A percentile compares a stretch with the other conserved stretches of the same genome.
Conservation (phyloP, 345 rosid genomes). For the Anacardium occidentale region DNA sequence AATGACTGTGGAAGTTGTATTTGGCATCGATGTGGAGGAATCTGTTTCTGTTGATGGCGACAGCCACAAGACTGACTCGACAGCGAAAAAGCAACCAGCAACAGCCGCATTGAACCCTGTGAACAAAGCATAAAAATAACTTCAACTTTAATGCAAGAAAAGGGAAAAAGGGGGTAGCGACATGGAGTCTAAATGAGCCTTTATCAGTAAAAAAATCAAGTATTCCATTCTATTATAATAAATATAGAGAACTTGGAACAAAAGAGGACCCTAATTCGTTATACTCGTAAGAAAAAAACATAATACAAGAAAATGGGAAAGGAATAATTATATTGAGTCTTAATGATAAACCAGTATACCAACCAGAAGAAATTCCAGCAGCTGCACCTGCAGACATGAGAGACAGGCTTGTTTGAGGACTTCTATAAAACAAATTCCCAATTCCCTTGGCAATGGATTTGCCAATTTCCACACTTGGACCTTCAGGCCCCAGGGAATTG, state of each 20-base stretch:
- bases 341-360: slow-evolving; percentile 10
- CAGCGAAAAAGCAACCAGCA: slow-evolving; percentile 93
- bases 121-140: slow-evolving; percentile 5
- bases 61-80: slow-evolving; percentile 93
- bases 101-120: slow-evolving; percentile 96
- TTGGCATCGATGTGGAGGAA: slow-evolving; percentile 61
- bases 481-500: slow-evolving; percentile 93
- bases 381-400: slow-evolving; percentile 94
- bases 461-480: slow-evolving; percentile 94
- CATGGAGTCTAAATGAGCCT: too few species aligned
- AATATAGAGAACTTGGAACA: too few species aligned
- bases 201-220: too few species aligned
- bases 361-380: slow-evolving; percentile 89
- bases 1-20: slow-evolving; percentile 84
- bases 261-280: too few species aligned
- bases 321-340: neutral
- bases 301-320: neutral
- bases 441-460: slow-evolving; percentile 75
- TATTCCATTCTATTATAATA: too few species aligned
- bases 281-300: neutral
- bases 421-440: slow-evolving; percentile 39
- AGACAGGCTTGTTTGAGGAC: slow-evolving; percentile 48
- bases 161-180: neutral
- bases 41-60: slow-evolving; percentile 48
- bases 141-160: neutral